phyloP scores from a whole-genome alignment of 257 asterid species.

The Penstemon barbatus region DNA sequence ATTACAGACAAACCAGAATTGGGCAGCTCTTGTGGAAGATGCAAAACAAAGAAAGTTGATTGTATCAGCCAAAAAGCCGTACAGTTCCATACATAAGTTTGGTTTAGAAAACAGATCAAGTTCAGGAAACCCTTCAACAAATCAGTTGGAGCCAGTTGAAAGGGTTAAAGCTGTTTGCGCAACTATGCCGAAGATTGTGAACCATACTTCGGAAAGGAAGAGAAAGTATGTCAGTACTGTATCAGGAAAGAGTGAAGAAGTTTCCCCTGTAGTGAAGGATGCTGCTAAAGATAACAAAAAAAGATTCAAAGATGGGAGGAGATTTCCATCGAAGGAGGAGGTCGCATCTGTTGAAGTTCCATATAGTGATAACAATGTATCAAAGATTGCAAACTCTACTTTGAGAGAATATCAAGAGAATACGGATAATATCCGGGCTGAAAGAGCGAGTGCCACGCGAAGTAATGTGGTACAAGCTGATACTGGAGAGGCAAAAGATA shows the following conservation, averaged over 20 bases:
- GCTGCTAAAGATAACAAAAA: conserved; percentile 38
- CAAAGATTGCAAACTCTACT: conserved; percentile 31
- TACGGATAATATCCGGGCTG: conserved; percentile 21
- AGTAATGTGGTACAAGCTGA: conserved; percentile 29
- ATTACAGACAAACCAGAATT: conserved; percentile 61
- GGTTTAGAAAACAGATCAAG: conserved; percentile 32
- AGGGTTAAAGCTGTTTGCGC: conserved; percentile 31
- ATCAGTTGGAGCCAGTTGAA: conserved; percentile 40
- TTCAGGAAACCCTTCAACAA: conserved; percentile 38
- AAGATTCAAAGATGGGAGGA: conserved; percentile 35
- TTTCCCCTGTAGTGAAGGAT: conserved; percentile 25
- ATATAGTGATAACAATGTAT: conserved; percentile 28
- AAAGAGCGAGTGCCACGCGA: conserved; percentile 32
- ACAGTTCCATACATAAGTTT: conserved; percentile 47
- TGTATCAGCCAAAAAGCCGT: conserved; percentile 66
- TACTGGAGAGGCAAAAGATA: conserved; percentile 26
- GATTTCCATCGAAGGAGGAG: conserved; percentile 29
- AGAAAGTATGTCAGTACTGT: conserved; percentile 38
- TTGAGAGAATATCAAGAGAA: conserved; percentile 35
- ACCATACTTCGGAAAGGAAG: conserved; percentile 45
- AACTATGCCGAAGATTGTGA: conserved; percentile 33
- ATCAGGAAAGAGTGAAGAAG: conserved; percentile 30
- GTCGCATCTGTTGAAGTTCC: conserved; percentile 33
- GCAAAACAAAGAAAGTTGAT: conserved; percentile 69
- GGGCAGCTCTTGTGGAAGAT: conserved; percentile 88